Base-by-base conservation (phyloP, 2,329 filamentous ascomycete species). In the Cladobotryum protrusum region DNA sequence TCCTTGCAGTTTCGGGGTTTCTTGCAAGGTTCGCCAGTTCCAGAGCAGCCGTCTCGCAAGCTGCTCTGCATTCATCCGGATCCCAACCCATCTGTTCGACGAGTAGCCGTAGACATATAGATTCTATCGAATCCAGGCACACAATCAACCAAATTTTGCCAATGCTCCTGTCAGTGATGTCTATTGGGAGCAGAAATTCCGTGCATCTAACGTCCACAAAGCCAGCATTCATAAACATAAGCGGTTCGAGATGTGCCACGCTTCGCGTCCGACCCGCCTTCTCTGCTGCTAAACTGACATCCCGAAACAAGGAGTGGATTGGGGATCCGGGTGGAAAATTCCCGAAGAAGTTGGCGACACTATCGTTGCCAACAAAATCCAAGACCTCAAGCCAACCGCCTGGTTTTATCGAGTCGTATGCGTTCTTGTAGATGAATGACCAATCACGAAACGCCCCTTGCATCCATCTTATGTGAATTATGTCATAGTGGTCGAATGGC, bases 311-410 rank as follows among this genome's bases (percentile, higher is more conserved):
- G 37, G 63, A 58, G 52, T 72, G 70, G 41, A 76, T 66, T n/a
- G 72, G 59, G 2, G 75, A 77, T 14, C 70, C 70, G 0, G 70
- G 59, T 1, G 72, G 64, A 49, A 77, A 79, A 5, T 59, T 54
- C 0, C 57, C 57, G n/a, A 63, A 52, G 52, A 67, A 70, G 40
- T 58, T 57, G 35, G 56, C 52, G 15, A 64, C 52, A 39, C 63
- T 62, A 33, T 71, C 70, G n/a, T 67, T 62, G 47, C 74, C 71
- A 54, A 78, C 75, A 57, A 76, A 76, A 56, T 81, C 78, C 41
- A 77, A 61, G 6, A 81, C 60, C 60, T 82, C 78, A 39, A 82
- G 71, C 73, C 75, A 81, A 13, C 77, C 78, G 39, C 78, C 78
- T 1, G 78, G 78, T 50, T 75, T 77, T 35, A 81, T 63, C 51